A percentile compares a stretch with the other conserved stretches of the same genome.
phyloP scores from a whole-genome alignment of 768 basidiomycete genomes.

The Tephrocybe sp. region DNA sequence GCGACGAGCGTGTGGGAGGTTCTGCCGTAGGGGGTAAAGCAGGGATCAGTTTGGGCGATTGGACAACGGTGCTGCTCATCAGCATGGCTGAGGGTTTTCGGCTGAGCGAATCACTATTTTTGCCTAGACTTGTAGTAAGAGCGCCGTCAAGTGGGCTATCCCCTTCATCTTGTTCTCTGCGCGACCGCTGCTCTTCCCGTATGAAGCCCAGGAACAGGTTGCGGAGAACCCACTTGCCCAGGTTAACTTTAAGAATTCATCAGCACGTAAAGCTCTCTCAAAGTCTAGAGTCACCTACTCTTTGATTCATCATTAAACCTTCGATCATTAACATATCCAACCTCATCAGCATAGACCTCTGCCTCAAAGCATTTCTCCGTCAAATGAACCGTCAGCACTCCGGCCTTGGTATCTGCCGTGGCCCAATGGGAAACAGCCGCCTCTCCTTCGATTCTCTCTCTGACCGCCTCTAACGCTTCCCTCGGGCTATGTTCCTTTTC shows the following conservation, averaged over 20 bases:
- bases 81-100: slow-evolving; percentile 18
- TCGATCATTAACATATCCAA: slow-evolving; percentile 61
- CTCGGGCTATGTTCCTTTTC: slow-evolving; percentile 63
- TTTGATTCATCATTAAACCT: slow-evolving; percentile 76
- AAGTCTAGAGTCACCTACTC: slow-evolving; percentile 45
- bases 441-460: slow-evolving; percentile 93
- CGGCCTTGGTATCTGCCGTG: slow-evolving; percentile 84
- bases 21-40: slow-evolving; percentile 53
- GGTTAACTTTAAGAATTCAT: slow-evolving; percentile 60
- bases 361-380: slow-evolving; percentile 90
- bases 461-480: slow-evolving; percentile 83
- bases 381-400: slow-evolving; percentile 83
- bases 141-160: slow-evolving; percentile 22
- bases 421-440: slow-evolving; percentile 85
- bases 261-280: neutral
- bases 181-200: slow-evolving; percentile 57
- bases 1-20: slow-evolving; percentile 44
- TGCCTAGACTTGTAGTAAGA: slow-evolving; percentile 20
- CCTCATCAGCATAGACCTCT: slow-evolving; percentile 93
- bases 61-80: slow-evolving; percentile 48
- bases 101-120: neutral
- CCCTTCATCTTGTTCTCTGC: slow-evolving; percentile 31
- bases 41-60: slow-evolving; percentile 63
- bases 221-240: slow-evolving; percentile 87
- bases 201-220: slow-evolving; percentile 84